Evolutionary conservation across 139 green algal species (phyloP), one percentile per base, ranked within the genome.

Genomic region (Dunaliella primolecta): DNA sequence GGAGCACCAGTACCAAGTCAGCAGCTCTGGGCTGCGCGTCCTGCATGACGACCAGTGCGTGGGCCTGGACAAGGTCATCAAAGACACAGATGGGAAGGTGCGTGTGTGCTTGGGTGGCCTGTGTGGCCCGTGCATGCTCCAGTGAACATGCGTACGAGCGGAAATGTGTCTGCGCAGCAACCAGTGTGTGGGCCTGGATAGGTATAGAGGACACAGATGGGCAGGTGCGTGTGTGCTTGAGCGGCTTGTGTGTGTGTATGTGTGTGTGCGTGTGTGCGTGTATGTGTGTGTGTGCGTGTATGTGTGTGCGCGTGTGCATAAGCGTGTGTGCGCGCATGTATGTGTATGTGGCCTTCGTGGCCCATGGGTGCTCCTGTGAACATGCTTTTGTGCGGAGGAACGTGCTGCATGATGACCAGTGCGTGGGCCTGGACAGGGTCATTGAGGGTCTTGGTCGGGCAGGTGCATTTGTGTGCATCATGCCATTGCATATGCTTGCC

Each of bases 81-180:
- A 81, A 3, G 93, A 97, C 87, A 95, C 94, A 3, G 92, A 95
- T 56, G 93, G 94, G 27, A 85, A 87, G 82, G 93, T 36, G 34
- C 71, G 31, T 75, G n/a, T 7, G 37, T 75, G 30, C 57, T 72
- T 70, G 75, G 82, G 82, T 33, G 75, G 7, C 2, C 1, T 56
- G 1, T 0, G 0, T 70, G 1, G 2, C 32, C 33, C 55, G 29
- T 25, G 32, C 3, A 30, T 35, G 2, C 21, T 36, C 27, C 37
- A 36, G 36, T 84, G 81, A 27, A 64, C 3, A 25, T 34, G 1
- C n/a, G 21, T 31, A 11, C 72, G n/a, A n/a, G n/a, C n/a, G n/a
- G n/a, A n/a, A n/a, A n/a, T n/a, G n/a, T n/a, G n/a, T n/a, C 86
- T 97, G 75, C 91, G 95, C 76, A 88, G 77, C 1, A 92, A 97